These are phyloP conservation scores for Kregervanrija fluxuum DNA, from an alignment of 805 yeast species.

Conservation along the genomic window DNA sequence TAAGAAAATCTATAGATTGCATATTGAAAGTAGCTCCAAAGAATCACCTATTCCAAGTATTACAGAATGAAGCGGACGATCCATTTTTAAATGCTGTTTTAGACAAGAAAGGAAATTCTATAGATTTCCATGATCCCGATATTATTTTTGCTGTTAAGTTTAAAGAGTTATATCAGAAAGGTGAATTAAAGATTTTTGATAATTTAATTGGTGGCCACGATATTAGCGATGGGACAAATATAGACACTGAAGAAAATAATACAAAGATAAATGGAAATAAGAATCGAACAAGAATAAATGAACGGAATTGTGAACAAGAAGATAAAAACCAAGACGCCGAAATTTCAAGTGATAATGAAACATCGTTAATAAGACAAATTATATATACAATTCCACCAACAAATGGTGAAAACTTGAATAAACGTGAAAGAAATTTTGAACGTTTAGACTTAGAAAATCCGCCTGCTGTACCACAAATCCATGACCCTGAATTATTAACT, in stretches of 20 bases:
- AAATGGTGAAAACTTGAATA: constrained; percentile 6
- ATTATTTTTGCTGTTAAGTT: constrained; percentile 53
- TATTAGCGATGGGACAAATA: constrained; percentile 5
- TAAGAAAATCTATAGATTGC: constrained; percentile 1
- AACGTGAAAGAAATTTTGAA: constrained; percentile 6
- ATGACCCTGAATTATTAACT: constrained; percentile 46
- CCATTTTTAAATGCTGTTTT: constrained; percentile 7
- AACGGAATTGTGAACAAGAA: too few relatives aligned
- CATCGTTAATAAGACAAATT: neutral
- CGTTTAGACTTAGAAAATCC: constrained; percentile 11
- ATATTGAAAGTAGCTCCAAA: constrained; percentile 11
- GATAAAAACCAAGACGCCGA: neutral
- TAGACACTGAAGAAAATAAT: too few relatives aligned
- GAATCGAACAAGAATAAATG: too few relatives aligned
- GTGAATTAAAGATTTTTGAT: constrained; percentile 44
- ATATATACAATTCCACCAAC: neutral
- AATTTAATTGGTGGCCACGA: constrained; percentile 38
- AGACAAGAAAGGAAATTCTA: constrained; percentile 40
- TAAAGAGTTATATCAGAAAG: constrained; percentile 43
- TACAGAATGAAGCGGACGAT: constrained; percentile 21
- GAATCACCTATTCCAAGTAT: constrained; percentile 1
- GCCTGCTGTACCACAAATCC: constrained; percentile 67
- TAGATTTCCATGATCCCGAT: constrained; percentile 37
- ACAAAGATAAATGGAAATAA: too few relatives aligned
- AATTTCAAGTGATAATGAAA: neutral